Base-by-base conservation (phyloP, 2,329 filamentous ascomycete species). In the Passalora sequoiae region DNA sequence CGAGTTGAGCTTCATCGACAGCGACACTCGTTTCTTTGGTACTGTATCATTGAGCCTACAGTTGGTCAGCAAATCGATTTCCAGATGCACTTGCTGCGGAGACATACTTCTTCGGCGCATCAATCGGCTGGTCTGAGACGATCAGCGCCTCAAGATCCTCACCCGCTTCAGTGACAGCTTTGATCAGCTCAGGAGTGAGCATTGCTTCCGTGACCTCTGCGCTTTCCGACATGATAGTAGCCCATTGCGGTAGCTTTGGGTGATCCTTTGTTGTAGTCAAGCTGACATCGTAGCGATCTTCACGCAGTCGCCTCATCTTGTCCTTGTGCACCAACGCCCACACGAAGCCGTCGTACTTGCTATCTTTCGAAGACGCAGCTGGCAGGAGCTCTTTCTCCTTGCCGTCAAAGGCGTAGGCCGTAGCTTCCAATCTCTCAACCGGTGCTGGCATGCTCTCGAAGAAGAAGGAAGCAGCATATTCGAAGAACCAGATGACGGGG, bases 291-390 rank as follows among this genome's bases (percentile, higher is more conserved):
- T 96, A 98, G 58, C 92, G 86, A 51, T 95, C 88, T 36, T 95
- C 86, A 49, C 92, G 84, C 58, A 95, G 77, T 59, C 80, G 74
- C 72, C 86, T 87, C 91, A 98, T 97, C 64, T 77, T 71, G 59
- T 89, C 83, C 79, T 98, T 98, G 77, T 97, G 88, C 50, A 97
- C 89, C 55, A 98, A 69, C 38, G 89, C 91, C 78, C 86, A 97
- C 53, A 98, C 91, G 60, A 97, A 98, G 32, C 83, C 83, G 64
- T 97, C 92, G 60, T 84, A 97, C 28, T 69, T 69, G 46, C 78
- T 82, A 65, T 75, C 80, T 60, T 69, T 54, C 49, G 48, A 53
- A 55, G 82, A 78, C 35, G 72, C 72, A 30, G 78, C 73, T 4
- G 75, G 86, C 1, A 94, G 82, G 20, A 89, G 80, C 48, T 84